A percentile compares a stretch with the other conserved stretches of the same genome.
Evolutionary conservation across 2,329 filamentous ascomycete genomes (phyloP).

Genomic region (Chaetomiaceae sp.): DNA sequence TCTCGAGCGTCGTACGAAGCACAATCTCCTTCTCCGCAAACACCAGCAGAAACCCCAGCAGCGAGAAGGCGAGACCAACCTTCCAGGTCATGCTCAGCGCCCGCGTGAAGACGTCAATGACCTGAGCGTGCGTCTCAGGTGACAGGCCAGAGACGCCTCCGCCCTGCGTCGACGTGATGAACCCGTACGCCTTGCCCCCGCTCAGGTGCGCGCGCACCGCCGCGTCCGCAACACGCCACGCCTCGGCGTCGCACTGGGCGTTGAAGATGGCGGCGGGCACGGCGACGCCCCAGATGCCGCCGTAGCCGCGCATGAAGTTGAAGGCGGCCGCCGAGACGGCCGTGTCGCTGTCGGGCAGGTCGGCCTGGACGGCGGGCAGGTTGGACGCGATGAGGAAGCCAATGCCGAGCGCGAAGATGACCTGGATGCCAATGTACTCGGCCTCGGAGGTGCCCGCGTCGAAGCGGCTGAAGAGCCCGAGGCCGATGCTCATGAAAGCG

Average conservation of each 20-base stretch:
- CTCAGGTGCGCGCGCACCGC: too few relatives aligned
- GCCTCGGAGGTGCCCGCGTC: constrained; percentile 30
- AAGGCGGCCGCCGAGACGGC: constrained; percentile 34
- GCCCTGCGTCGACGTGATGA: too few relatives aligned
- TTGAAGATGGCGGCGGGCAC: constrained; percentile 38
- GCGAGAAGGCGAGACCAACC: too few relatives aligned
- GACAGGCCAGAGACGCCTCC: too few relatives aligned
- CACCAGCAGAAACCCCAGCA: too few relatives aligned
- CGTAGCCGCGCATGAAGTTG: constrained; percentile 40
- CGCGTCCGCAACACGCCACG: too few relatives aligned
- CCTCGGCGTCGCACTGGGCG: neutral
- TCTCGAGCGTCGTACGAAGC: too few relatives aligned
- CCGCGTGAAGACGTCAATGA: too few relatives aligned
- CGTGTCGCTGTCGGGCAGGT: constrained; percentile 30
- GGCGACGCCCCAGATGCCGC: constrained; percentile 39
- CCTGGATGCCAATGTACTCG: constrained; percentile 36
- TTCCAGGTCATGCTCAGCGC: too few relatives aligned
- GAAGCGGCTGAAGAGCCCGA: constrained; percentile 31
- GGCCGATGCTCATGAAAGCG: constrained; percentile 28
- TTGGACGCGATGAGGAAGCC: constrained; percentile 37
- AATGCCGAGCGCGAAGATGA: constrained; percentile 34
- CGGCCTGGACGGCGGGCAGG: constrained; percentile 38
- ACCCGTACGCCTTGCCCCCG: too few relatives aligned
- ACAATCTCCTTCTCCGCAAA: too few relatives aligned
- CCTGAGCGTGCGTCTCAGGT: too few relatives aligned